Base-by-base conservation (phyloP, 768 basidiomycete genomes). In the Lyophyllum semitale region DNA sequence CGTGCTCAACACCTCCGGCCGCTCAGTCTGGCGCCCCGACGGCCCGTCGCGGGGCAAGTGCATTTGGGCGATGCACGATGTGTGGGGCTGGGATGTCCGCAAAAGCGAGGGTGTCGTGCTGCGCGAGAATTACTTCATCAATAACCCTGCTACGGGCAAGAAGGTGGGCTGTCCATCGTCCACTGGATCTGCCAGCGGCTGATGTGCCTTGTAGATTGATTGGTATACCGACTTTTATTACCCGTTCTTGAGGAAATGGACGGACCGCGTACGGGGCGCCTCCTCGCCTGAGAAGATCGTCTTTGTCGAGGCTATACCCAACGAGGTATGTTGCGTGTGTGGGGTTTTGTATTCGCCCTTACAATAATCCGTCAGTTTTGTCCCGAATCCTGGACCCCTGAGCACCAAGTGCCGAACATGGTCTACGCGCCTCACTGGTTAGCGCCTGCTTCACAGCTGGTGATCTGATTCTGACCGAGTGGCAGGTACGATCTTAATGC, bases 401-500 rank as follows among this genome's bases (percentile, higher is more conserved):
- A 88, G 50, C 75, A 79, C 30, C 83, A 81, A 35, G 77, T 88
- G 12, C 68, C 64, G 2, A 68, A 64, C 29, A 69, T 71, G 66
- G 69, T 72, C 26, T 70, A 72, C 59, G 72, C 74, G n/a, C 74
- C 75, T 40, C 72, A 75, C 54, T 76, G 73, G 73, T 73, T 42
- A 54, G 59, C 42, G 0, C 4, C 8, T 23, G 4, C 48, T 13
- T 15, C 17, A 1, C 4, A 11, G 15, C 35, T 13, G 22, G 35
- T 26, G 18, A 1, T 7, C 6, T 11, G 6, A 5, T 20, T 9
- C 17, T 26, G 9, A 40, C 30, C 11, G 23, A 20, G 52, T 35
- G 13, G 30, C 35, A 93, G 91, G 91, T 98, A 99, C 61, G 96
- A 98, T 66, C 80, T 99, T 7, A 88, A 95, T 52, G 84, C 87